phyloP scores from a whole-genome alignment of 2,329 filamentous ascomycete genomes.

The Biscogniauxia sp. region DNA sequence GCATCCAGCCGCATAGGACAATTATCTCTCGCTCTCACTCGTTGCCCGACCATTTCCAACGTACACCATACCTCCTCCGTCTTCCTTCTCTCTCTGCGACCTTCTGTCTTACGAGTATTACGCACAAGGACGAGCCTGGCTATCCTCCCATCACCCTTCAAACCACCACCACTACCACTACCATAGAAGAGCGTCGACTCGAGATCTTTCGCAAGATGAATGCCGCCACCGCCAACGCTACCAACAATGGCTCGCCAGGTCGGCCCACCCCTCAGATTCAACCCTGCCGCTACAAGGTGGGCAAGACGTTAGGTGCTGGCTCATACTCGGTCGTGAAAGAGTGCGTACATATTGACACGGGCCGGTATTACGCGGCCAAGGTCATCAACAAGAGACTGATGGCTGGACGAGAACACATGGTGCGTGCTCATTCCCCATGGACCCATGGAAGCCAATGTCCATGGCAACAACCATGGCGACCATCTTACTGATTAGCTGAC shows the following conservation, averaged over 20 bases:
- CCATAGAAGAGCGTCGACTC: not conserved
- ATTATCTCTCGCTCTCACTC: no score
- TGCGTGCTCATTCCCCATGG: conserved; percentile 44
- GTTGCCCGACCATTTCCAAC: no score
- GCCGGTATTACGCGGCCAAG: conserved; percentile 96
- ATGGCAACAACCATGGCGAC: not conserved
- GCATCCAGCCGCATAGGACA: no score
- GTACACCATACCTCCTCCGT: no score
- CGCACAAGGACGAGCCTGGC: no score
- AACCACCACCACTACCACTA: not conserved
- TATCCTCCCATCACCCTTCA: no score
- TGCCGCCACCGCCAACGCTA: conserved; percentile 19
- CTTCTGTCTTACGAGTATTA: no score
- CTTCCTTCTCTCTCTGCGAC: no score
- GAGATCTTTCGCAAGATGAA: conserved; percentile 19
- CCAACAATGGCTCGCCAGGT: conserved; percentile 28
- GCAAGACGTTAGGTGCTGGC: conserved; percentile 93
- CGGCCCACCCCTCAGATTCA: conserved; percentile 66
- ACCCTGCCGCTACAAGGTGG: conserved; percentile 97
- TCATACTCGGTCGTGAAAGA: conserved; percentile 99
- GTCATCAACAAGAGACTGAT: conserved; percentile 99
- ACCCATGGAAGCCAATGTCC: not conserved
- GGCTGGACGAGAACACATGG: conserved; percentile 98
- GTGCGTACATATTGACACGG: conserved; percentile 97
- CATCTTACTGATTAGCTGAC: conserved; percentile 3